Base-by-base conservation (phyloP, 163 green algal species). In the Smithsoniella earleae region DNA sequence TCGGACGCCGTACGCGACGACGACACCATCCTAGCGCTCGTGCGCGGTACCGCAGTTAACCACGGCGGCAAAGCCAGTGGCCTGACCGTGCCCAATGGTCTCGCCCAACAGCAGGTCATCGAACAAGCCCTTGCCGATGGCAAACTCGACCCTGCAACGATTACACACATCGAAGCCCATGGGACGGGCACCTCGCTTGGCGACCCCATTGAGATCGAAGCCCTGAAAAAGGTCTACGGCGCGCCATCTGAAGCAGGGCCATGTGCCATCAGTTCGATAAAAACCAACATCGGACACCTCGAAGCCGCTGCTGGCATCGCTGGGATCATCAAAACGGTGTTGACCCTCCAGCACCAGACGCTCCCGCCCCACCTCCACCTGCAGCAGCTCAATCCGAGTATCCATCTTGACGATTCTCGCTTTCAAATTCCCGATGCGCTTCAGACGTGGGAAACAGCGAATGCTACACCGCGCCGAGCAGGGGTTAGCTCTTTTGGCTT, bases 1-100 rank as follows among this genome's bases (percentile, higher is more conserved):
- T 36, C 46, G 1, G 4, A n/a, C 0, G 28, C 2, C n/a, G 6
- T 16, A 0, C 36, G 43, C 30, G 3, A 45, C 49, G 58, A 63
- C 28, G 44, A 18, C 18, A 78, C 75, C 1, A 16, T 82, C 5
- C 27, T 85, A 16, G 83, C 76, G 0, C 22, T 89, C 36, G 54
- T 88, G 1, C 49, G 66, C 3, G 83, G 87, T 6, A 85, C 69
- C 36, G 80, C 87, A 0, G 88, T 96, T 13, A 95, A 95, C 81
- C 88, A 96, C 74, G 90, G 96, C 74, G 90, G 90, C 8, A 82
- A 90, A 63, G 91, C 83, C 74, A 92, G 83, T 66, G 86, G 82
- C 49, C 75, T 95, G 36, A 96, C 89, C 3, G 89, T 89, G 2
- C 89, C 89, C 33, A 95, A 94, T 73, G 89, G 89, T 2, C 89